These are phyloP conservation scores for Heliocybe sulcata DNA, from an alignment of 1,284 basidiomycete genomes.

Conservation along the genomic window DNA sequence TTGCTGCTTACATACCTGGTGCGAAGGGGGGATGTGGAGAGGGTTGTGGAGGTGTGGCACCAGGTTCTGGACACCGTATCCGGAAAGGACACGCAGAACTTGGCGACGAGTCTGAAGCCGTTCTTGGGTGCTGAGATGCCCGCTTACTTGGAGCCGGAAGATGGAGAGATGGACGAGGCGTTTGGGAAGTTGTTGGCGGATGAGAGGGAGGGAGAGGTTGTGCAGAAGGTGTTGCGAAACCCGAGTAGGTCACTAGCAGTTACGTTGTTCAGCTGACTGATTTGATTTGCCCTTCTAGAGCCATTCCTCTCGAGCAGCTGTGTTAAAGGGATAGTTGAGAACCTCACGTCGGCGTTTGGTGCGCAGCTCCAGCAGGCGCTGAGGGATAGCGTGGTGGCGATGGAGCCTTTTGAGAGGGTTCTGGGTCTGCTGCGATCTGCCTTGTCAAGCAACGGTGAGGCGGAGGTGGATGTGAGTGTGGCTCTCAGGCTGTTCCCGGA, in stretches of 20 bases:
- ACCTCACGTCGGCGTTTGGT: conserved; percentile 28
- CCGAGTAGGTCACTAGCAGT: conserved; percentile 22
- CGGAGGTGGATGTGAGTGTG: conserved; percentile 8
- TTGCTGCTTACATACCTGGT: conserved; percentile 43
- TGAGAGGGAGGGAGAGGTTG: conserved; percentile 16
- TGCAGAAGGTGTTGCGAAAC: conserved; percentile 27
- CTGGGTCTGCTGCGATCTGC: conserved; percentile 29
- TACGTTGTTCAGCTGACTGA: not conserved
- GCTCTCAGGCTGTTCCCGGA: conserved; percentile 27
- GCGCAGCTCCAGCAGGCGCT: conserved; percentile 28
- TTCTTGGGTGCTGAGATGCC: conserved; percentile 28
- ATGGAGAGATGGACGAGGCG: conserved; percentile 33
- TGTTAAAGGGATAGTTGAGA: conserved; percentile 24
- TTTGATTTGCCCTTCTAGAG: conserved; percentile 14
- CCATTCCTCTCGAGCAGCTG: conserved; percentile 31
- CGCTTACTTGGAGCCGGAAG: conserved; percentile 28
- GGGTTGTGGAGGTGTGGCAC: conserved; percentile 34
- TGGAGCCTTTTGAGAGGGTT: conserved; percentile 18
- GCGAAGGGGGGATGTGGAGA: conserved; percentile 28
- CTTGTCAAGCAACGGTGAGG: conserved; percentile 16
- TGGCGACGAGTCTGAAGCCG: conserved; percentile 25
- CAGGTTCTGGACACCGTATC: conserved; percentile 29
- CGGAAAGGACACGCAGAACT: conserved; percentile 18
- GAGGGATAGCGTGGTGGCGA: conserved; percentile 11
- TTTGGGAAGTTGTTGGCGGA: conserved; percentile 24